These are phyloP conservation scores for Escovopsis sp. DNA, from an alignment of 2,329 filamentous ascomycete species.

Conservation along the genomic window DNA sequence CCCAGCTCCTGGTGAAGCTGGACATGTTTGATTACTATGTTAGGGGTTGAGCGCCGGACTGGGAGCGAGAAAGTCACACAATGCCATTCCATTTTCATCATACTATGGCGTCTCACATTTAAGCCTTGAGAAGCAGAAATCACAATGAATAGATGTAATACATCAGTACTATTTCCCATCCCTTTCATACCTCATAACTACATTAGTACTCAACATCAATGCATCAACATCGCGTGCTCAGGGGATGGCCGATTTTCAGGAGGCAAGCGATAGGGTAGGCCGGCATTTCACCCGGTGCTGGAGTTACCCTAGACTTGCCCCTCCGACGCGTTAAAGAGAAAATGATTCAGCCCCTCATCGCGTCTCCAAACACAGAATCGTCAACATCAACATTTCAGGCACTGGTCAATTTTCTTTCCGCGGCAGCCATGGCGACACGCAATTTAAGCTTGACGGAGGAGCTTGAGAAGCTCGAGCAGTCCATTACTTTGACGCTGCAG, in stretches of 20 bases:
- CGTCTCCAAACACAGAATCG: conserved; percentile 13
- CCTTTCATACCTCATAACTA: no score
- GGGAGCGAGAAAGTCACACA: no score
- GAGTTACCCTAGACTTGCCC: conserved; percentile 1
- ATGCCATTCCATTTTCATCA: neutral
- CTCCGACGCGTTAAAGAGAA: conserved; percentile 2
- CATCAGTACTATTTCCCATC: no score
- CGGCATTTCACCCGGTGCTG: neutral
- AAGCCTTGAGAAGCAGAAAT: neutral
- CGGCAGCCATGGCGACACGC: conserved; percentile 29
- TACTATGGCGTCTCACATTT: no score
- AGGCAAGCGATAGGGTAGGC: no score
- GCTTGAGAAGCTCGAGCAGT: conserved; percentile 89
- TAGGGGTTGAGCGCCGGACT: conserved; percentile 6
- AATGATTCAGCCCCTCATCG: conserved; percentile 18
- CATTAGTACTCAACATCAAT: no score
- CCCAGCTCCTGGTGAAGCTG: conserved; percentile 51
- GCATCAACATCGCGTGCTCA: no score
- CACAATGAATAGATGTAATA: no score
- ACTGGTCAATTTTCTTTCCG: no score
- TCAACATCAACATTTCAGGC: neutral
- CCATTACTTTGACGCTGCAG: conserved; percentile 90
- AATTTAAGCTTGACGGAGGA: conserved; percentile 79
- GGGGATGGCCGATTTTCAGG: no score
- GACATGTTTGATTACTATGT: conserved; percentile 58